Base-by-base conservation (phyloP, 2,329 filamentous ascomycete species). In the Huntiella bhutanensis region DNA sequence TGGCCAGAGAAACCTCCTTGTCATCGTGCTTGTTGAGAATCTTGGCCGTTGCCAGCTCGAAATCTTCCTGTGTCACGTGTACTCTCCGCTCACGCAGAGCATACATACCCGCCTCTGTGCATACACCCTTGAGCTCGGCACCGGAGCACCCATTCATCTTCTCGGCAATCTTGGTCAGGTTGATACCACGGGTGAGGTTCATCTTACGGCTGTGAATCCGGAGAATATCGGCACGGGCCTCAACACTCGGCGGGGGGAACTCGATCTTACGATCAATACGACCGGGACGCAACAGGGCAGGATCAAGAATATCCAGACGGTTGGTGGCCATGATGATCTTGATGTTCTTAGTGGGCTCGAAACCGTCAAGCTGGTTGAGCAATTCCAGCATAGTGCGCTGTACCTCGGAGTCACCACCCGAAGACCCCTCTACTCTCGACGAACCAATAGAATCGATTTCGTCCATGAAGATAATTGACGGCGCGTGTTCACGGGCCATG, bases 321-420 rank as follows among this genome's bases (percentile, higher is more conserved):
- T 98, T 98, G 42, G 91, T 98, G 46, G 91, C 91, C 88, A 98
- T 98, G 67, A 98, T 93, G 62, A 98, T 85, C 66, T 98, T 98
- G 77, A 98, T 98, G 66, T 96, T 96, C 71, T 98, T 98, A 41
- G 88, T 96, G 4, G 91, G 91, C 65, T 96, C 91, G 64, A 98
- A 98, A 43, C 91, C 91, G 60, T 98, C 91, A 51, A 98, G 75
- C 69, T 98, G 91, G 68, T 98, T 98, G 53, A 98, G 77, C 51
- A 98, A 71, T 64, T 98, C 91, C 65, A 98, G 67, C 91, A 98
- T 98, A 41, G 91, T 98, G 57, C 91, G 80, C 67, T 98, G 91
- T 45, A 98, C 91, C 64, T 98, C 91, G 1, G 87, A 95, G 60
- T 98, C 91, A 58, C 91, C 91, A 45, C 87, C 87, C 15, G 84